These are phyloP conservation scores for Stevia rebaudiana DNA, from an alignment of 140 eudicot species.

Conservation along the genomic window DNA sequence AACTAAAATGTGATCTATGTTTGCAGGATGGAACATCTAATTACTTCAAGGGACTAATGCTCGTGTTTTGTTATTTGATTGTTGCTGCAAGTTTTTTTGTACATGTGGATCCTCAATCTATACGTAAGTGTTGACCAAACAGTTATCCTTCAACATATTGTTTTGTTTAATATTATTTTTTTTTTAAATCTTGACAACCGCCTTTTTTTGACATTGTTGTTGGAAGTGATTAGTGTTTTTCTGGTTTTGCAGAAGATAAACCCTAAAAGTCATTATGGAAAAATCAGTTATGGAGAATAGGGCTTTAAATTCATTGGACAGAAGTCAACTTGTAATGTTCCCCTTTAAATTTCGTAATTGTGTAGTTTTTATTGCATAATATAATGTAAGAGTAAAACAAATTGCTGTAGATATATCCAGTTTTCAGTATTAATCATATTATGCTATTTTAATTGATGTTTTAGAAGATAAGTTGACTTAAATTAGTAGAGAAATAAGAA, in stretches of 20 bases:
- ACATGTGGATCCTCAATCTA: constrained; percentile 56
- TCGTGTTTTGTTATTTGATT: constrained; percentile 67
- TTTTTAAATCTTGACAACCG: no score
- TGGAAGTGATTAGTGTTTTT: not conserved
- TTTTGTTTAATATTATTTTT: no score
- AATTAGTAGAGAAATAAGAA: not conserved
- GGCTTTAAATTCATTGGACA: not conserved
- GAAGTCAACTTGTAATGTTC: constrained; percentile 8
- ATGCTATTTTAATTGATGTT: not conserved
- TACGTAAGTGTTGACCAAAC: no score
- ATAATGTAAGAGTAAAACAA: not conserved
- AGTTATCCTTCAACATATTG: no score
- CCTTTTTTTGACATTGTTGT: not conserved
- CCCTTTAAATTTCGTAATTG: not conserved
- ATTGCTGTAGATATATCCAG: constrained; percentile 1
- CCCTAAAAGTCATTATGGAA: constrained; percentile 3
- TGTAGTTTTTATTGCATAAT: not conserved
- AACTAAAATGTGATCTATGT: not conserved
- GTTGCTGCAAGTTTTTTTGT: constrained; percentile 86
- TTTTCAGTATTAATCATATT: not conserved
- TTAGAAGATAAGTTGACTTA: constrained; percentile 4
- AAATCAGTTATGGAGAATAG: not conserved
- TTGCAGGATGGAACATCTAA: constrained; percentile 81
- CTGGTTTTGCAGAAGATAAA: constrained; percentile 43
- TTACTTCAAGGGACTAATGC: constrained; percentile 88